Conservation (phyloP, 2,329 filamentous ascomycete genomes). For the Tolypocladium ophioglossoides region DNA sequence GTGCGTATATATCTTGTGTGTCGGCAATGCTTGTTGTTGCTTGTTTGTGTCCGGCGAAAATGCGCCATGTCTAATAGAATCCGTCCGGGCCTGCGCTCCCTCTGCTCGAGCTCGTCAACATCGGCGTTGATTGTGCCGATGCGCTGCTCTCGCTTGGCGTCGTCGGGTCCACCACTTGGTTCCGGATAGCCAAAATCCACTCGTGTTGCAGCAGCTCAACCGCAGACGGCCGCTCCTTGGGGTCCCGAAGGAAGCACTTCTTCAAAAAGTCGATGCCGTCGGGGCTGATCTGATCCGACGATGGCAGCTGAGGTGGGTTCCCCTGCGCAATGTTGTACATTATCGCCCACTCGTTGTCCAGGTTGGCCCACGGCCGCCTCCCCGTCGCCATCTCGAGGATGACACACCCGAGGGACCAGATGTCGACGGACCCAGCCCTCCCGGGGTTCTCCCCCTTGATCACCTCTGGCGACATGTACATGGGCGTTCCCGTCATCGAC, state of each 20-base stretch:
- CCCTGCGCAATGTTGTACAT: slow-evolving; percentile 99
- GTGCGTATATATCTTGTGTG: neutral
- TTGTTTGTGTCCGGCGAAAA: neutral
- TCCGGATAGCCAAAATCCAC: slow-evolving; percentile 65
- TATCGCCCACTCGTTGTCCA: slow-evolving; percentile 99
- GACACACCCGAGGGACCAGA: slow-evolving; percentile 95
- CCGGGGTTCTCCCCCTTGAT: slow-evolving; percentile 81
- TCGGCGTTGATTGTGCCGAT: slow-evolving; percentile 26
- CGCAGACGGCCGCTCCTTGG: slow-evolving; percentile 66
- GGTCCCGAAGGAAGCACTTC: slow-evolving; percentile 79
- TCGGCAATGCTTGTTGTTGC: neutral
- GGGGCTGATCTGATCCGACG: slow-evolving; percentile 71
- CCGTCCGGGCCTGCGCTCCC: slow-evolving; percentile 18
- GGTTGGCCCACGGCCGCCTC: slow-evolving; percentile 81
- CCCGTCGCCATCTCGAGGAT: slow-evolving; percentile 97
- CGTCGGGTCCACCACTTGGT: slow-evolving; percentile 51
- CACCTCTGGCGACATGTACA: slow-evolving; percentile 99
- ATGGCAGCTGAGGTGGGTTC: slow-evolving; percentile 79
- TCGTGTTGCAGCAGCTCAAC: slow-evolving; percentile 88
- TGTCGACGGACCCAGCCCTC: slow-evolving; percentile 78
- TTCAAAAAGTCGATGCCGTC: slow-evolving; percentile 80
- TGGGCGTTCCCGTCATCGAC: slow-evolving; percentile 94
- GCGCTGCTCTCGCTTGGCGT: slow-evolving; percentile 49
- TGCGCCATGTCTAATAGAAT: slow-evolving; percentile 1
- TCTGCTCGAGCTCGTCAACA: slow-evolving; percentile 19